A percentile compares a stretch with the other conserved stretches of the same genome.
phyloP scores from a whole-genome alignment of 768 basidiomycete species.

The Gyrodon lividus region DNA sequence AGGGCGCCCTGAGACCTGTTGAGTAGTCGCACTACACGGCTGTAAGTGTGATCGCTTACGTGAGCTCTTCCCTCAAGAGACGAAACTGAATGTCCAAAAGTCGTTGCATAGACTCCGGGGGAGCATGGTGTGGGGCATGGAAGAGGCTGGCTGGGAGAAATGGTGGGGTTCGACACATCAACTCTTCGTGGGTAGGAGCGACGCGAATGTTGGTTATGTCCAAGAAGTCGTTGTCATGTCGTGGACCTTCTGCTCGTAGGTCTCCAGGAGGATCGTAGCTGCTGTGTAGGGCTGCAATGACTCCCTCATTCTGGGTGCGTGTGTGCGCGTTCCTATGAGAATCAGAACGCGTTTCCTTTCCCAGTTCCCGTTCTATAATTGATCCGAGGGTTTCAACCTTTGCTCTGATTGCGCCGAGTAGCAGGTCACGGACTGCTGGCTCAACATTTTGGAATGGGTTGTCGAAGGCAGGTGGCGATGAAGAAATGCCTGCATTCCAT shows the following conservation, averaged over 20 bases:
- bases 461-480: constrained; percentile 42
- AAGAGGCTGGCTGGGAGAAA: constrained; percentile 63
- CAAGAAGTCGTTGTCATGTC: constrained; percentile 68
- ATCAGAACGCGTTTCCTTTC: constrained; percentile 29
- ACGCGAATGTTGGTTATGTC: constrained; percentile 61
- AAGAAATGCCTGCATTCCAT: constrained; percentile 46
- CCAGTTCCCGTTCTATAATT: constrained; percentile 53
- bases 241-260: constrained; percentile 45
- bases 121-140: constrained; percentile 62
- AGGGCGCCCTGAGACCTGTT: constrained; percentile 42
- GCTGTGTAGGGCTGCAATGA: constrained; percentile 38
- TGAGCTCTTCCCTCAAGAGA: constrained; percentile 69
- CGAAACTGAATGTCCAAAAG: constrained; percentile 75
- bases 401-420: constrained; percentile 31
- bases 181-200: constrained; percentile 68
- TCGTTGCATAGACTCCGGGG: constrained; percentile 57
- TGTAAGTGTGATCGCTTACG: constrained; percentile 37
- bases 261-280: constrained; percentile 57
- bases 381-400: constrained; percentile 33
- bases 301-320: constrained; percentile 31
- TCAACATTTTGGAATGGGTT: constrained; percentile 38
- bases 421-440: constrained; percentile 35
- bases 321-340: constrained; percentile 4
- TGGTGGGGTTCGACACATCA: constrained; percentile 46
- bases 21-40: not conserved